Evolutionary conservation across 106 monocot species (phyloP), one percentile per base, ranked within the genome.

Genomic region (Apostasia shenzhenica): DNA sequence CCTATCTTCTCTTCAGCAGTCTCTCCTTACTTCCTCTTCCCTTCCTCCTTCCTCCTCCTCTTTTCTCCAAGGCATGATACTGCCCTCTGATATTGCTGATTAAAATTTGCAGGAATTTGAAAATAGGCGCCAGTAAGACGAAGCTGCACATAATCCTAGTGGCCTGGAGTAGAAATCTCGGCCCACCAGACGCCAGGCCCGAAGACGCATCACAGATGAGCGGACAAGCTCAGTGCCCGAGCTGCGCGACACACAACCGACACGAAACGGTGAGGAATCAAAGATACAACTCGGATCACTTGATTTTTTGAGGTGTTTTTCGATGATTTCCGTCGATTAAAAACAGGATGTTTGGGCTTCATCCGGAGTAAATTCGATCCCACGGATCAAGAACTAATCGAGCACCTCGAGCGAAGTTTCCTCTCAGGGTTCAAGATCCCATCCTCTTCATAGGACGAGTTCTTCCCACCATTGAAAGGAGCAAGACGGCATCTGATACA

Each of bases 381-480:
- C 11, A 91, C 91, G 2, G 95, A 95, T 62, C 88, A 92, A 66
- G 91, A 95, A 58, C 61, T 95, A 75, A 82, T 92, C 37, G 95
- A 92, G 70, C 91, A 95, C 63, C 78, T 95, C 8, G 91, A 52
- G 88, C 86, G 1, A 88, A 92, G 89, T 92, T 42, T 71, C 72
- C 41, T 56, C 45, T 13, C 76, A 54, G 2, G 73, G 67, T 4
- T 42, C 71, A 10, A 80, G 68, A 40, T 83, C 85, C 1, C 91
- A 95, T 57, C 95, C 95, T 52, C 76, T n/a, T 95, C 26, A 97
- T 97, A 67, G n/a, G 95, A 97, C 68, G 95, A 85, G 67, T 97
- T 97, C 82, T 93, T 73, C 83, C 89, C 44, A 93, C 89, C 14
- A 86, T 93, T 59, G 89, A 93, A 73, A 89, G 92, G 51, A 89